Percentiles rank a stretch among this genome's conserved stretches.
phyloP scores from a whole-genome alignment of 257 asterid genomes.

The Gynochthodes officinalis region DNA sequence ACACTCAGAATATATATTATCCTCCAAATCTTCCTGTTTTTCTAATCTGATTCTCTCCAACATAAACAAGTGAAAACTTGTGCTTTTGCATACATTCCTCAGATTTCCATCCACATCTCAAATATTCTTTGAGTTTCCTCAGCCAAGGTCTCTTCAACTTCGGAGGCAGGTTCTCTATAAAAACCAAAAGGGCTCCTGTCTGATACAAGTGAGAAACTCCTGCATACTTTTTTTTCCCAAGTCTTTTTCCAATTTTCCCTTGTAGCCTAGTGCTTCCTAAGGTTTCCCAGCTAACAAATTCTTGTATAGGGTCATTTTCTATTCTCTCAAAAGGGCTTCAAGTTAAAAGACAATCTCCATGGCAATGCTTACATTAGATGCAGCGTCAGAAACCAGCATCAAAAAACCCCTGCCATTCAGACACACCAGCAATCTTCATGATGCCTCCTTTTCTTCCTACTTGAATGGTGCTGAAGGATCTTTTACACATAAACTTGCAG shows the following conservation, averaged over 20 bases:
- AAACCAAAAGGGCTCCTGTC: neutral
- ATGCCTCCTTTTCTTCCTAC: slow-evolving; percentile 56
- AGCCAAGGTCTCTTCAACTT: neutral
- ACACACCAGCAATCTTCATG: slow-evolving; percentile 23
- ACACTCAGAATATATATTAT: neutral
- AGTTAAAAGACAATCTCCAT: slow-evolving; percentile 25
- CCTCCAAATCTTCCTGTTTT: neutral
- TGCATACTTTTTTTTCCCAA: slow-evolving; percentile 1
- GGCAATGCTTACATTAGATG: slow-evolving; percentile 41
- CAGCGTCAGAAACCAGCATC: slow-evolving; percentile 27
- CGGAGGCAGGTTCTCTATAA: neutral
- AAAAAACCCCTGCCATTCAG: slow-evolving; percentile 24
- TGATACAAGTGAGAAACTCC: slow-evolving; percentile 3
- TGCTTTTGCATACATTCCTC: neutral
- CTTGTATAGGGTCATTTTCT: slow-evolving; percentile 9
- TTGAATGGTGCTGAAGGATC: slow-evolving; percentile 41
- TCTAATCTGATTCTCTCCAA: neutral
- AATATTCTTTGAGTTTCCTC: neutral
- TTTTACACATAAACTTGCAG: slow-evolving; percentile 36
- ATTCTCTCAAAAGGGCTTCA: neutral
- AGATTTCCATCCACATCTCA: neutral
- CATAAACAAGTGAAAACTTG: neutral
- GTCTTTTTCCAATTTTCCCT: slow-evolving; percentile 20
- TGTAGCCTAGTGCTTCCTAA: slow-evolving; percentile 14
- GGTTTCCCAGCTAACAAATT: neutral